Conservation (phyloP, 2,329 filamentous ascomycete genomes). For the Ceratocystis cacaofunesta region DNA sequence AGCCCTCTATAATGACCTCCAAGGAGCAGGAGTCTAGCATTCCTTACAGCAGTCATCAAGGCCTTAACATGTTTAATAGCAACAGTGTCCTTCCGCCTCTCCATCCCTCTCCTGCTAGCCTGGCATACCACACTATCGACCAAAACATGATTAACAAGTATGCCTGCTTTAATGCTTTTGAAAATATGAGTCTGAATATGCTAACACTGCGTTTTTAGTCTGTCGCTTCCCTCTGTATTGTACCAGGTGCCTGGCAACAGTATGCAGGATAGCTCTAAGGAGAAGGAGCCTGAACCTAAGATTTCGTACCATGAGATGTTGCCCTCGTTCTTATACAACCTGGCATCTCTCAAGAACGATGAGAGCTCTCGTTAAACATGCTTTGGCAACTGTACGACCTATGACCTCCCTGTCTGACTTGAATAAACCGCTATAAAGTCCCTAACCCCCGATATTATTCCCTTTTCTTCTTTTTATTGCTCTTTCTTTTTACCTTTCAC, state of each 20-base stretch:
- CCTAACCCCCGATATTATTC: not conserved
- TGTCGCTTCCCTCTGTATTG: not conserved
- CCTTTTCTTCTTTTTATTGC: not conserved
- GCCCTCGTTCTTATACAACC: constrained; percentile 2
- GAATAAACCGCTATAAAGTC: not conserved
- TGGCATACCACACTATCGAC: not conserved
- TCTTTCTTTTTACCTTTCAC: not conserved
- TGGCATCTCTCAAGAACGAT: not conserved
- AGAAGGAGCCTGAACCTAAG: not conserved
- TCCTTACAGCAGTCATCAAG: not conserved
- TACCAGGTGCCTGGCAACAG: not conserved
- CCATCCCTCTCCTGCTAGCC: not conserved
- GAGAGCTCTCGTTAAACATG: not conserved
- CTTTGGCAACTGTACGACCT: not conserved
- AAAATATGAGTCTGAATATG: not conserved
- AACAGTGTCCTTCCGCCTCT: constrained; percentile 1
- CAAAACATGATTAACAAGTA: constrained; percentile 11
- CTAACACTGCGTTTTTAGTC: not conserved
- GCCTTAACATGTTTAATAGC: not conserved
- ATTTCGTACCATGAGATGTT: not conserved
- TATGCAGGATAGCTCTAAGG: not conserved
- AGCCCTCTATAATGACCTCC: not conserved
- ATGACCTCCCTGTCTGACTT: not conserved
- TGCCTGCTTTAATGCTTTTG: not conserved
- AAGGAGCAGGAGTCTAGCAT: not conserved